phyloP scores from a whole-genome alignment of 2,329 filamentous ascomycete genomes.

The Colletotrichum salicis region DNA sequence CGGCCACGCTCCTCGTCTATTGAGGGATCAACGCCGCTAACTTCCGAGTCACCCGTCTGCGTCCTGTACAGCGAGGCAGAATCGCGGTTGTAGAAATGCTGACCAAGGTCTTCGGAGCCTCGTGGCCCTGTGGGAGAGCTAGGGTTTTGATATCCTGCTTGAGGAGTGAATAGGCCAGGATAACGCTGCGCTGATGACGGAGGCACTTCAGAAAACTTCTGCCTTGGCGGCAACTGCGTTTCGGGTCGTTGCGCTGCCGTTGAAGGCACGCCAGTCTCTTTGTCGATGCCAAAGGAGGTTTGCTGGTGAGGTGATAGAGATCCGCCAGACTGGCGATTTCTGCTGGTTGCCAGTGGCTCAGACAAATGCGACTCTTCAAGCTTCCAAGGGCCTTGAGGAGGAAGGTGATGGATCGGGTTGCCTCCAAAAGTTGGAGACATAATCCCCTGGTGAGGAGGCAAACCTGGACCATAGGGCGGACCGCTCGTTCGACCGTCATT shows the following conservation, averaged over 20 bases:
- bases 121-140: conserved; percentile 36
- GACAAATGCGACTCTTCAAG: conserved; percentile 65
- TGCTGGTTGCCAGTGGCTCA: conserved; percentile 52
- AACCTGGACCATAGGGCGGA: conserved; percentile 29
- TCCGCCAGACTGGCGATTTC: conserved; percentile 26
- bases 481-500: conserved; percentile 40
- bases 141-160: conserved; percentile 30
- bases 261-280: conserved; percentile 56
- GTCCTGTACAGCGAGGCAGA: conserved; percentile 51
- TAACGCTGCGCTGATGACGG: conserved; percentile 63
- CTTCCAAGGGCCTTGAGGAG: conserved; percentile 61
- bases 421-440: conserved; percentile 25
- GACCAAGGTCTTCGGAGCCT: conserved; percentile 33
- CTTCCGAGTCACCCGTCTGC: conserved; percentile 51
- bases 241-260: conserved; percentile 32
- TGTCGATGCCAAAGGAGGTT: conserved; percentile 57
- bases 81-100: conserved; percentile 37
- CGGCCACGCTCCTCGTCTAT: conserved; percentile 49
- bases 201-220: conserved; percentile 52
- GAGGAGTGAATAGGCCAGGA: conserved; percentile 54
- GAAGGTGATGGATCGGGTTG: conserved; percentile 54
- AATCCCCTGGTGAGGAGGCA: conserved; percentile 29
- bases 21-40: conserved; percentile 49
- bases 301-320: conserved; percentile 46
- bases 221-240: conserved; percentile 39